Evolutionary conservation across 129 eudicot genomes (phyloP).

Genomic region (Saussurea involucrata): DNA sequence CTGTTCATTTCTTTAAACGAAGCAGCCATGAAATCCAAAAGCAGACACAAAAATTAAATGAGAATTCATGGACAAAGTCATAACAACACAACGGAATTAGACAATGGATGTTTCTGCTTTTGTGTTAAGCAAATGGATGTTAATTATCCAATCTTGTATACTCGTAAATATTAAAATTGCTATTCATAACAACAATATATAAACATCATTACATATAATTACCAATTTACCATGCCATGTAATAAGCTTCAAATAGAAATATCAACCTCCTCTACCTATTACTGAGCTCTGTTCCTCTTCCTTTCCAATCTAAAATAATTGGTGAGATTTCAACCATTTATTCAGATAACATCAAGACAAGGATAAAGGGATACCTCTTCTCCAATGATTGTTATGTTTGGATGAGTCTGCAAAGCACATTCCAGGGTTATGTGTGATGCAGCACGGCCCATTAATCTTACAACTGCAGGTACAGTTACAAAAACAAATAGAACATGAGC

Average conservation of each 20-base stretch:
- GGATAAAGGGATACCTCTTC: slow-evolving; percentile 64
- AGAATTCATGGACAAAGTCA: neutral
- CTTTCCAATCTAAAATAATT: neutral
- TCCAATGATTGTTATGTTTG: slow-evolving; percentile 88
- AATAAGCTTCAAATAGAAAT: neutral
- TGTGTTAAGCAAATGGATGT: neutral
- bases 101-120: neutral
- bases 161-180: neutral
- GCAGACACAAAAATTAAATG: neutral
- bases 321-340: neutral
- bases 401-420: slow-evolving; percentile 99
- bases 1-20: neutral
- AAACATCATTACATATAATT: neutral
- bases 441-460: slow-evolving; percentile 98
- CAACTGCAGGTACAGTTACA: slow-evolving; percentile 51
- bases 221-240: no score
- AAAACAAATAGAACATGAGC: slow-evolving; percentile 6
- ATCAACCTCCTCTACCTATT: neutral
- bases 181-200: neutral
- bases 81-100: neutral
- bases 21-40: neutral
- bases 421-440: slow-evolving; percentile 97
- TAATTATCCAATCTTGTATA: neutral
- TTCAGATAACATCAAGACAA: neutral
- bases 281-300: neutral